These are phyloP conservation scores for Cordyceps cateniannulata DNA, from an alignment of 2,329 filamentous ascomycete genomes.

Conservation along the genomic window DNA sequence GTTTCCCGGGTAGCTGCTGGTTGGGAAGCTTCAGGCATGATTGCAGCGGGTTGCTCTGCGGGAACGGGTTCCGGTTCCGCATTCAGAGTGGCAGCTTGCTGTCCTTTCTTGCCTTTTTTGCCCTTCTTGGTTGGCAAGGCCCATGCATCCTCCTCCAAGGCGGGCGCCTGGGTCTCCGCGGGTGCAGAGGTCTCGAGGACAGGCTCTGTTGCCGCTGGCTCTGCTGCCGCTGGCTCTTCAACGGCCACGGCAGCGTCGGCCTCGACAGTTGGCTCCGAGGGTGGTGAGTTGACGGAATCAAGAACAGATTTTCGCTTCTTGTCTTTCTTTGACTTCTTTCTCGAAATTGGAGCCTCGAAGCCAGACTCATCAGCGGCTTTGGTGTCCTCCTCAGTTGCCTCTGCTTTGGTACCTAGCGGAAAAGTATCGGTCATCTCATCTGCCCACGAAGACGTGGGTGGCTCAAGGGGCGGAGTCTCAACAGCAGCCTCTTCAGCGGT, in stretches of 20 bases:
- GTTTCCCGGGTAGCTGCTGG: neutral
- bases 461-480: neutral
- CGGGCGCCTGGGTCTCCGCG: constrained; percentile 13
- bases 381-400: neutral
- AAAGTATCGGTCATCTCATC: constrained; percentile 14
- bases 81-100: constrained; percentile 12
- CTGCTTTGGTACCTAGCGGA: neutral
- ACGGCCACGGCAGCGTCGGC: neutral
- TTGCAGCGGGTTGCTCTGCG: neutral
- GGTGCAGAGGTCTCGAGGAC: neutral
- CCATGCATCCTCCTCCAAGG: constrained; percentile 18
- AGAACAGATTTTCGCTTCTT: constrained; percentile 22
- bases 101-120: constrained; percentile 34
- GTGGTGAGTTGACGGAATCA: constrained; percentile 4
- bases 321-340: constrained; percentile 33
- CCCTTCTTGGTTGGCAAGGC: constrained; percentile 35
- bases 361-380: constrained; percentile 9
- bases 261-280: constrained; percentile 4
- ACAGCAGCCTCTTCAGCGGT: neutral
- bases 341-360: constrained; percentile 10
- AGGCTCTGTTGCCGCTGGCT: neutral
- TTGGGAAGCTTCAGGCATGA: neutral
- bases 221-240: neutral
- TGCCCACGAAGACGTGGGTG: constrained; percentile 12
- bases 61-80: neutral